Percentiles rank a stretch among this genome's conserved stretches.
These are phyloP conservation scores for Galerina sulciceps DNA, from an alignment of 768 basidiomycete species.

Conservation along the genomic window DNA sequence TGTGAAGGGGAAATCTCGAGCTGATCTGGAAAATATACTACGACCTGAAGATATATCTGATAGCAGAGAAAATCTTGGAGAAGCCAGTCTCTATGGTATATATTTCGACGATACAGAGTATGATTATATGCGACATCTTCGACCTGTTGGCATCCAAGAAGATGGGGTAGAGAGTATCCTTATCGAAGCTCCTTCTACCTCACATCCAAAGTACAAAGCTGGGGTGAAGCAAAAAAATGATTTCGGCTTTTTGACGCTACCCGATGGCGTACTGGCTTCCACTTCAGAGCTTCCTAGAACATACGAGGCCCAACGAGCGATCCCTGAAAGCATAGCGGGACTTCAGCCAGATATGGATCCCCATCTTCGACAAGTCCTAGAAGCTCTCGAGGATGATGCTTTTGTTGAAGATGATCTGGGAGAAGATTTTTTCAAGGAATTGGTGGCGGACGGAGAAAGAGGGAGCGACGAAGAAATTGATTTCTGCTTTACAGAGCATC, in stretches of 20 bases:
- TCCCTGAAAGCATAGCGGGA: constrained; percentile 84
- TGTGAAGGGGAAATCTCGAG: constrained; percentile 77
- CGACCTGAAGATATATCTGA: constrained; percentile 52
- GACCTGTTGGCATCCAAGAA: constrained; percentile 74
- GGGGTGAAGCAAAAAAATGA: constrained; percentile 27
- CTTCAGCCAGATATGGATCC: constrained; percentile 97
- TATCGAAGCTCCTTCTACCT: constrained; percentile 68
- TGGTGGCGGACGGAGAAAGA: constrained; percentile 75
- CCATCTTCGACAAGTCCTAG: constrained; percentile 88
- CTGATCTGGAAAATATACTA: constrained; percentile 72
- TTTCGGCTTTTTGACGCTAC: constrained; percentile 60
- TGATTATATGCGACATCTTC: constrained; percentile 98
- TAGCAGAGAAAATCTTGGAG: constrained; percentile 67
- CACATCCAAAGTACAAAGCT: constrained; percentile 37
- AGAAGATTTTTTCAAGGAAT: constrained; percentile 77
- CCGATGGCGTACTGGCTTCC: constrained; percentile 75
- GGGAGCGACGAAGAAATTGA: constrained; percentile 60
- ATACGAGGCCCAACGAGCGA: constrained; percentile 75
- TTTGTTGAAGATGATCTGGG: constrained; percentile 81
- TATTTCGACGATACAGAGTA: constrained; percentile 96
- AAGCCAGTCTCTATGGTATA: constrained; percentile 88
- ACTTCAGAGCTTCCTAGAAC: constrained; percentile 72
- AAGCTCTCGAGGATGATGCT: constrained; percentile 95
- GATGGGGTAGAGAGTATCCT: constrained; percentile 83
- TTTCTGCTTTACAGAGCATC: constrained; percentile 71